Base-by-base conservation (phyloP, 2,329 filamentous ascomycete genomes). In the Sporothrix luriei region DNA sequence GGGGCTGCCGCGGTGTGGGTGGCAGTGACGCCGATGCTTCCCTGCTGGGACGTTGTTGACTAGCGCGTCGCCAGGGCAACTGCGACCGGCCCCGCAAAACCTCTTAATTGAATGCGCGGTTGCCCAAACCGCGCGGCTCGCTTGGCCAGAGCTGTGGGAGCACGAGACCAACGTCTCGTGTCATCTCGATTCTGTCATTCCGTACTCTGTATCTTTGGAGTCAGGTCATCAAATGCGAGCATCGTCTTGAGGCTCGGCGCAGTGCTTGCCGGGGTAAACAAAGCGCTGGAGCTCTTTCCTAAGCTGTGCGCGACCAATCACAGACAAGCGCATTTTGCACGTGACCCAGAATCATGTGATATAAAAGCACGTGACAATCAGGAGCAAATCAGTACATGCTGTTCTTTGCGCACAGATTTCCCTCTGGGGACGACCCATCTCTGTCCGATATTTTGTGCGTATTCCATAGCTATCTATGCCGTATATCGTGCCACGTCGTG, bases 31-130 rank as follows among this genome's bases (percentile, higher is more conserved):
- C 59, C 52, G 55, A 49, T 40, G 55, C 46, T 54, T 14, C 13
- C 11, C 43, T 14, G 33, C 46, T 43, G 62, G 19, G 46, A 19
- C 51, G 24, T 66, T 69, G 62, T 69, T 69, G 62, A 69, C 68
- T 69, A 61, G 52, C 3, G n/a, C 40, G 61, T 69, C 52, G 54
- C 68, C 62, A 19, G 43, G 68, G 68, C 68, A 69, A 69, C 68
- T 55, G 24, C 57, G 38, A 29, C 26, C 26, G 2, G 51, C 62
- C 24, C 61, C 61, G 51, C 51, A 62, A 59, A 49, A 26, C 16
- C 54, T 43, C 40, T 57, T 67, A 48, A 55, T 57, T 54, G 65
- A 52, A 57, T 67, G 65, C 66, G 52, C 66, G 40, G 21, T 43
- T 19, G 21, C 38, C 52, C 65, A 40, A 67, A 48, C 21, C 49